phyloP scores from a whole-genome alignment of 768 basidiomycete species.

The Suillus subalutaceus region DNA sequence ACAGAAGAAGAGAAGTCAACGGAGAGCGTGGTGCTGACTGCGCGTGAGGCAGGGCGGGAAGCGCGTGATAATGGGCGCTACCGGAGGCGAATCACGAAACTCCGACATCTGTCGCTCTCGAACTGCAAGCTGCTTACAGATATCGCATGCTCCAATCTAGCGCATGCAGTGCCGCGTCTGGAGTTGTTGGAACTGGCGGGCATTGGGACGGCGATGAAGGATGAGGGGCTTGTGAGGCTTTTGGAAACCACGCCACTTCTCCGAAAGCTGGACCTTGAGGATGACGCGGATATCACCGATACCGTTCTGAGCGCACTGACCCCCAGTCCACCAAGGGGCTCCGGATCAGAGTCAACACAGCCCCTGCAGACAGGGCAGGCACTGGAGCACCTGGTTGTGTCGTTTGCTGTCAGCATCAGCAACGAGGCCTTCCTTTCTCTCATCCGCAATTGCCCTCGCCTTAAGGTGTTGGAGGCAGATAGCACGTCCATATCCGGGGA shows the following conservation, averaged over 20 bases:
- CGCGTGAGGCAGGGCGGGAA: slow-evolving; percentile 69
- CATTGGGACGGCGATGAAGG: slow-evolving; percentile 67
- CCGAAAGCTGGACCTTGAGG: slow-evolving; percentile 83
- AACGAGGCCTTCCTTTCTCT: slow-evolving; percentile 66
- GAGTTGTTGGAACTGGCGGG: slow-evolving; percentile 81
- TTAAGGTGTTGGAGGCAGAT: slow-evolving; percentile 77
- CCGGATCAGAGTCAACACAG: slow-evolving; percentile 19
- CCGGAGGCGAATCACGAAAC: slow-evolving; percentile 62
- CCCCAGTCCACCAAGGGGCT: slow-evolving; percentile 32
- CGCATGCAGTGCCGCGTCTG: slow-evolving; percentile 68
- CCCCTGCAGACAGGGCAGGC: slow-evolving; percentile 59
- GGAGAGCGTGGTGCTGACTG: slow-evolving; percentile 53
- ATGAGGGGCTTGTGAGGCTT: slow-evolving; percentile 74
- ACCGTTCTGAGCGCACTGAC: slow-evolving; percentile 68
- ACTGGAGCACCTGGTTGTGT: slow-evolving; percentile 73
- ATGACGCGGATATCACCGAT: slow-evolving; percentile 75
- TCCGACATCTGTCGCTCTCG: slow-evolving; percentile 78
- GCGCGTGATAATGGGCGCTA: slow-evolving; percentile 49
- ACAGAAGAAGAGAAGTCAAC: slow-evolving; percentile 31
- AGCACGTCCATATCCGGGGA: slow-evolving; percentile 69
- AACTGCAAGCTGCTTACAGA: slow-evolving; percentile 74
- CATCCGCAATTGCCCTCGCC: slow-evolving; percentile 60
- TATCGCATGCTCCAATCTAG: slow-evolving; percentile 71
- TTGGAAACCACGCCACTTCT: slow-evolving; percentile 71
- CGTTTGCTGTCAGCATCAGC: slow-evolving; percentile 63